Evolutionary conservation across 257 asterid species (phyloP), one percentile per base, ranked within the genome.

Genomic region (Perilla frutescens): DNA sequence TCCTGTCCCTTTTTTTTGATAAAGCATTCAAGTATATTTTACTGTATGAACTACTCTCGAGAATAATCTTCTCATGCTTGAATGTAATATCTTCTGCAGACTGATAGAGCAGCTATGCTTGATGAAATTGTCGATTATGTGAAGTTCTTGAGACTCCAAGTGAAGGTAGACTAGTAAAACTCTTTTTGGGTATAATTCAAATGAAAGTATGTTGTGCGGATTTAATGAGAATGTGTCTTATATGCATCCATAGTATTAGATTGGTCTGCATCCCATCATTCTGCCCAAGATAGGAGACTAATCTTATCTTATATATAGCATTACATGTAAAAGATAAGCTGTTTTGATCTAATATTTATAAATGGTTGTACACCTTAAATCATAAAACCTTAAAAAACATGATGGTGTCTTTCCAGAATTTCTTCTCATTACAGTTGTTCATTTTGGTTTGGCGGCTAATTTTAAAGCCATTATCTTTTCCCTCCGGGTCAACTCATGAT

Each of bases 81-180:
- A 60, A 70, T 57, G 15, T 34, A 45, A 14, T 54, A 68, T 58
- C 49, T 70, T 31, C 56, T 64, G 80, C 93, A 94, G 98, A 90
- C 96, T 63, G 98, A 94, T 84, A 91, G 96, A 87, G 98, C 98
- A 37, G 93, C 91, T 60, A 94, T 94, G 98, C 91, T 94, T 68
- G 98, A 94, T 72, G 98, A 94, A 83, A 86, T 94, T 77, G 96
- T 91, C 76, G 98, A 94, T 81, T 94, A 94, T 71, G 97, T 94
- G 65, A 94, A 94, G 88, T 94, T 94, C 90, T 83, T 94, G 82
- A 82, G 97, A 68, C 97, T 94, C 70, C 98, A 94, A 85, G 97
- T 94, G 75, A 94, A 94, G 97, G 98, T 94, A 84, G 20, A 15
- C 49, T 41, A 36, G 55, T 53, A 13, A 20, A 71, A 54, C 26